phyloP scores from a whole-genome alignment of 1,284 basidiomycete species.

The Boletus subluridellus region DNA sequence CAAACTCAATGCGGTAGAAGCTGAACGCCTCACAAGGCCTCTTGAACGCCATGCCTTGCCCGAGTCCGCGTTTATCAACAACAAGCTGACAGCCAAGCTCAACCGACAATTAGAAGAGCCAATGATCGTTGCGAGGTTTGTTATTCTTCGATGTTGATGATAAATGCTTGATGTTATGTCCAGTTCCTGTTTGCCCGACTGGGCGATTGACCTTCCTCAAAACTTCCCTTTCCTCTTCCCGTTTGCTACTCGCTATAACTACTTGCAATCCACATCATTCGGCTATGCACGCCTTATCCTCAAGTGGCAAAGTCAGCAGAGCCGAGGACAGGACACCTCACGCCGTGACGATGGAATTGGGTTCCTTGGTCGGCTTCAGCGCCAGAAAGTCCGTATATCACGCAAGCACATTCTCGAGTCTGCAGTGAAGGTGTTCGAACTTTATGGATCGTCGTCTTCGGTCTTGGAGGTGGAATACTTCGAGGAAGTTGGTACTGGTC shows the following conservation, averaged over 20 bases:
- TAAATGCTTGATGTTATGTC: conserved; percentile 1
- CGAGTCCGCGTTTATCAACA: conserved; percentile 91
- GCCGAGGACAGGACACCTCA: conserved; percentile 66
- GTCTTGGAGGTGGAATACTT: conserved; percentile 98
- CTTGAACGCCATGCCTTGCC: conserved; percentile 56
- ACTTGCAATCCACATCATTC: conserved; percentile 95
- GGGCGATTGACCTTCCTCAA: conserved; percentile 92
- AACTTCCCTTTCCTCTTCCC: conserved; percentile 98
- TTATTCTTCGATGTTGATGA: not conserved
- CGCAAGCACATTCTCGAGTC: conserved; percentile 93
- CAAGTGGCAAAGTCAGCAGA: conserved; percentile 84
- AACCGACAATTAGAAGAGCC: conserved; percentile 98
- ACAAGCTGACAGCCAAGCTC: conserved; percentile 96
- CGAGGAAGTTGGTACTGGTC: conserved; percentile 96
- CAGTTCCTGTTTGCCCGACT: conserved; percentile 92
- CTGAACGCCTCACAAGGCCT: conserved; percentile 50
- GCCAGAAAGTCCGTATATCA: conserved; percentile 97
- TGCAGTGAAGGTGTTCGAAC: conserved; percentile 96
- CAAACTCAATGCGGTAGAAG: conserved; percentile 66
- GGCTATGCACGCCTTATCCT: conserved; percentile 92
- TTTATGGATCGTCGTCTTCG: conserved; percentile 91
- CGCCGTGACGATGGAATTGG: conserved; percentile 87
- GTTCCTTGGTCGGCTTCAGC: conserved; percentile 86
- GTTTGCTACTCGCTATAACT: conserved; percentile 94
- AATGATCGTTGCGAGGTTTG: conserved; percentile 94